These are phyloP conservation scores for Leishmania mexicana DNA, from an alignment of 208 protist genomes.

Conservation along the genomic window DNA sequence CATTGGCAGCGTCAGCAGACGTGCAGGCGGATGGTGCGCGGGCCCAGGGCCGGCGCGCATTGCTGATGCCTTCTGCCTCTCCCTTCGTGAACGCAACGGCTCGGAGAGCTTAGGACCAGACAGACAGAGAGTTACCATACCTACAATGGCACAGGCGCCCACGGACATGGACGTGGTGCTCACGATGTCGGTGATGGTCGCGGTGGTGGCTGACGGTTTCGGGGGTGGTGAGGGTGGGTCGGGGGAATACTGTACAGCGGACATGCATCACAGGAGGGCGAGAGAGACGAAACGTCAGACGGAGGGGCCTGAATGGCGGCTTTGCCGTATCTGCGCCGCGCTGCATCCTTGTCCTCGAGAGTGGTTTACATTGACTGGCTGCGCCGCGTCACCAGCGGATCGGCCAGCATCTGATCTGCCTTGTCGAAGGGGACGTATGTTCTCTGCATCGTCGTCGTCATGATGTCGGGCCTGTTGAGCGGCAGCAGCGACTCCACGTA, in stretches of 20 bases:
- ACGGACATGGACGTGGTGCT: not conserved
- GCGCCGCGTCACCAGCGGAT: constrained; percentile 61
- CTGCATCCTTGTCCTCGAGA: not conserved
- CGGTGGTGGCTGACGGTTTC: not conserved
- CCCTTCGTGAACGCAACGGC: not conserved
- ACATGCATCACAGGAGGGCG: not conserved
- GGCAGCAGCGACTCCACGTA: constrained; percentile 70
- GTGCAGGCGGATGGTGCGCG: not conserved
- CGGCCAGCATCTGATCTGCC: constrained; percentile 36
- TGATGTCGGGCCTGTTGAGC: constrained; percentile 60
- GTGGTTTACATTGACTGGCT: constrained; percentile 37
- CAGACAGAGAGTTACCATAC: not conserved
- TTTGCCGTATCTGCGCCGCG: not conserved
- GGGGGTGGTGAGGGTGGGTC: too few relatives aligned
- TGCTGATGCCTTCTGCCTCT: not conserved
- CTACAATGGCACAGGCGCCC: not conserved
- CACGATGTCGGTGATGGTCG: not conserved
- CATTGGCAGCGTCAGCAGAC: not conserved
- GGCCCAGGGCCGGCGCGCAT: not conserved
- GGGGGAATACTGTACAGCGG: not conserved
- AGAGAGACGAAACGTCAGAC: not conserved
- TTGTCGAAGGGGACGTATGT: constrained; percentile 38
- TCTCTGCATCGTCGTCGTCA: constrained; percentile 57
- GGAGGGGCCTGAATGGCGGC: not conserved
- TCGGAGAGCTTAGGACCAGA: not conserved